Percentiles rank a stretch among this genome's conserved stretches.
phyloP scores from a whole-genome alignment of 2,329 filamentous ascomycete genomes.

The Fusarium subtropicale region DNA sequence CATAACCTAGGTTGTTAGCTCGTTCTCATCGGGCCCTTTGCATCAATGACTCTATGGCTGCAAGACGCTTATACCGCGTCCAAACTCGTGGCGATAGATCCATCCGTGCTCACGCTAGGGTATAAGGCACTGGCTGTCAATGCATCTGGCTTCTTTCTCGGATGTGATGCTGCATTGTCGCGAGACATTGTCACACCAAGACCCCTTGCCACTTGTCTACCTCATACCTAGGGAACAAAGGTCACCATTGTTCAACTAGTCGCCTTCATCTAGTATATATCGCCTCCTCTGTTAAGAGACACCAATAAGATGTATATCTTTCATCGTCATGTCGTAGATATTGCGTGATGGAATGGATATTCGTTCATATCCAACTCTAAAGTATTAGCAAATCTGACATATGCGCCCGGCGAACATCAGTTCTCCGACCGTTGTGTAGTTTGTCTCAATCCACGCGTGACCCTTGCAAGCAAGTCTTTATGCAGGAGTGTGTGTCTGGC shows the following conservation, averaged over 20 bases:
- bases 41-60: conserved; percentile 9
- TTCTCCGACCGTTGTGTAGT: neutral
- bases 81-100: conserved; percentile 36
- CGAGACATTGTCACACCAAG: conserved; percentile 35
- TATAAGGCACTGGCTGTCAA: conserved; percentile 10
- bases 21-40: conserved; percentile 12
- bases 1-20: conserved; percentile 3
- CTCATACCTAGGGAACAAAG: conserved; percentile 1
- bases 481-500: neutral
- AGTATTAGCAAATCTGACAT: neutral
- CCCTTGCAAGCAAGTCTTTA: conserved; percentile 7
- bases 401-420: neutral
- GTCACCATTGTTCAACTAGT: conserved; percentile 2
- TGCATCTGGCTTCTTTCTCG: conserved; percentile 1
- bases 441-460: conserved; percentile 10
- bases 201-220: neutral
- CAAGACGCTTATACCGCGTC: conserved; percentile 37
- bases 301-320: conserved; percentile 8
- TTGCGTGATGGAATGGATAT: neutral
- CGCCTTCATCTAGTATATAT: conserved; percentile 11
- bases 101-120: neutral
- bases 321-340: neutral
- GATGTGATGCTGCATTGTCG: conserved; percentile 24
- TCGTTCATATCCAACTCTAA: neutral
- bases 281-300: conserved; percentile 2